Base-by-base conservation (phyloP, 1,139 yeast genomes). In the Hyphopichia buzzinii region DNA sequence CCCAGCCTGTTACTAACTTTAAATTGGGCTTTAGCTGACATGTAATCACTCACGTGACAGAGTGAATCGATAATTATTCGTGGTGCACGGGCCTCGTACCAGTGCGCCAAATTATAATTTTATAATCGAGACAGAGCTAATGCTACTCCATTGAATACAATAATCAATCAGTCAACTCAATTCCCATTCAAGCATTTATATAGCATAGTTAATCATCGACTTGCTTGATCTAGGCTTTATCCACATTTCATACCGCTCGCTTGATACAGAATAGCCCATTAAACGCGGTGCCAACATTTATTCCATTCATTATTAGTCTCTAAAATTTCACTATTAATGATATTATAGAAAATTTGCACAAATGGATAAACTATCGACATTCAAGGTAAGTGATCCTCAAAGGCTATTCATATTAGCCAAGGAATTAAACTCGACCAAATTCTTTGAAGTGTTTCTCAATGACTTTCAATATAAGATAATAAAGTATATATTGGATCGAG, bases 381-480 rank as follows among this genome's bases (percentile, higher is more conserved):
- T 77, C 45, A 70, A 62, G 44, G 47, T 54, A 25, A 71, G 72
- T 46, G 64, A 75, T 50, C 50, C 68, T 17, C 40, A 39, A 17
- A 64, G 60, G 41, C 59, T 81, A 36, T 69, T 72, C 41, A 59
- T 54, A 39, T 59, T 80, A 41, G 72, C 87, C 1, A 71, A 68
- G 39, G 65, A 64, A 41, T 57, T 82, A 25, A 70, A 73, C 49
- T 48, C 55, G 28, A n/a, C 29, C 13, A 57, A 65, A 29, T 71
- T 72, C 39, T 82, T 84, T 54, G 78, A 76, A 43, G 64, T 75
- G 24, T 81, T 79, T 48, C 61, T 84, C 38, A 79, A 80, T 30
- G 77, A 79, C n/a, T 77, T 73, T 42, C 90, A 83, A 54, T 68
- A 67, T 46, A 69, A 75, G 41, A 70, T 83, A 3, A 55, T 84